phyloP scores from a whole-genome alignment of 495 filamentous ascomycete genomes.

The Xylaria acuta region DNA sequence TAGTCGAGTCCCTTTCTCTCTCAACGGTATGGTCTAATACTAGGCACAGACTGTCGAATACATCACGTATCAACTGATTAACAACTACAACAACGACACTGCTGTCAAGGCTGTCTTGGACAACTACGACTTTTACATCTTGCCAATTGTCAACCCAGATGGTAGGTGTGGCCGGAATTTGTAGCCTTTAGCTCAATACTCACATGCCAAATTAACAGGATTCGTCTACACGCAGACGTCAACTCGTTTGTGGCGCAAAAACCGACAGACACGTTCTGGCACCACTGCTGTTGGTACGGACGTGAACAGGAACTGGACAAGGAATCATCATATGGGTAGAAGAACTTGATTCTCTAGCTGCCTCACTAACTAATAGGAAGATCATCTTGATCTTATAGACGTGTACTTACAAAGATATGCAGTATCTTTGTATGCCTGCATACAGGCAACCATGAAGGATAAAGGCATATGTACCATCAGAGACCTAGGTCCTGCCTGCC shows the following conservation, averaged over 20 bases:
- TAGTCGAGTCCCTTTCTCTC: not conserved
- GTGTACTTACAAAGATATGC: too few relatives aligned
- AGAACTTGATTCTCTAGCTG: too few relatives aligned
- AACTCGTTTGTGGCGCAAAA: constrained; percentile 71
- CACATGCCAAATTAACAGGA: constrained; percentile 32
- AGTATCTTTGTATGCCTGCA: too few relatives aligned
- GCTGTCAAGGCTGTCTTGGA: constrained; percentile 56
- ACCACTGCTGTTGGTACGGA: constrained; percentile 62
- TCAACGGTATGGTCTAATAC: constrained; percentile 17
- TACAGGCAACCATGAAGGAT: too few relatives aligned
- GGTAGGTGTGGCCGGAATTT: constrained; percentile 40
- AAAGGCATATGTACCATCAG: too few relatives aligned
- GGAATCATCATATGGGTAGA: too few relatives aligned
- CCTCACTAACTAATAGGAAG: too few relatives aligned
- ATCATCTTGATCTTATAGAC: too few relatives aligned
- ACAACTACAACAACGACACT: constrained; percentile 53
- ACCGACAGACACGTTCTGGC: constrained; percentile 57
- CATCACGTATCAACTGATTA: constrained; percentile 60
- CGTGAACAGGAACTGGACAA: constrained; percentile 73
- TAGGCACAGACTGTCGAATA: constrained; percentile 56
- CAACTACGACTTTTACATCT: constrained; percentile 69
- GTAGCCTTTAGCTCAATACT: not conserved
- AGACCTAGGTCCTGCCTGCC: too few relatives aligned
- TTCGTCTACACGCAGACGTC: constrained; percentile 67
- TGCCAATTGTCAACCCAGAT: constrained; percentile 70